Conservation (phyloP, 805 yeast genomes). For the Saturnispora sekii region DNA sequence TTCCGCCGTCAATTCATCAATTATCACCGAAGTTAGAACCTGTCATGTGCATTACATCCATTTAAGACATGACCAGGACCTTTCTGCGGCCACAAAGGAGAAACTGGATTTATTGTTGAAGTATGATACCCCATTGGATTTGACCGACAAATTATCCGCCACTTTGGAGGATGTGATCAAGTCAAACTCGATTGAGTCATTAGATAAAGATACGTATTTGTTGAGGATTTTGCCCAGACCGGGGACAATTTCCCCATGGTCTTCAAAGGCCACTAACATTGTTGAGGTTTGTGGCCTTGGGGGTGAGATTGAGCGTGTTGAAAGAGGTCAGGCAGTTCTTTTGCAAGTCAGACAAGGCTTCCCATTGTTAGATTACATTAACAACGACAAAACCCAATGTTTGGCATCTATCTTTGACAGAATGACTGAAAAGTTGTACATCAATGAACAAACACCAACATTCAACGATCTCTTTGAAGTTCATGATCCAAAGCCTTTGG, state of each 20-base stretch:
- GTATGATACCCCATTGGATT: constrained; percentile 63
- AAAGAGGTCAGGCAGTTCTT: constrained; percentile 77
- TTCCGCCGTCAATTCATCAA: constrained; percentile 54
- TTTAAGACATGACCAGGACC: constrained; percentile 28
- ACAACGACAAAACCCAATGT: constrained; percentile 39
- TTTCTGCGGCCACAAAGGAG: constrained; percentile 33
- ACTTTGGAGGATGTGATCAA: constrained; percentile 20
- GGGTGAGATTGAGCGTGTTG: constrained; percentile 67
- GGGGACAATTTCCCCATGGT: constrained; percentile 98
- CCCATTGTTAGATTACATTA: constrained; percentile 48
- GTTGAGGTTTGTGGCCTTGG: constrained; percentile 79
- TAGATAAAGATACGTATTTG: constrained; percentile 41
- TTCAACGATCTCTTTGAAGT: constrained; percentile 65
- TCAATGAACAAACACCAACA: constrained; percentile 49
- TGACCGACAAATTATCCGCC: constrained; percentile 28
- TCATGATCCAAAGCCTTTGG: constrained; percentile 76
- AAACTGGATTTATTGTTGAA: constrained; percentile 55
- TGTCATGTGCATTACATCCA: constrained; percentile 77
- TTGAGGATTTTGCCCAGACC: constrained; percentile 80
- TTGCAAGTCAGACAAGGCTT: constrained; percentile 64
- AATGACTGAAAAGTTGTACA: constrained; percentile 77
- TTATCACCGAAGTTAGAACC: constrained; percentile 62
- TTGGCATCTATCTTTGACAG: constrained; percentile 77
- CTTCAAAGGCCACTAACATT: constrained; percentile 96
- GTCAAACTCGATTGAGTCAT: constrained; percentile 12